A percentile compares a stretch with the other conserved stretches of the same genome.
phyloP scores from a whole-genome alignment of 768 basidiomycete genomes.

The Paxillus rubicundulus region DNA sequence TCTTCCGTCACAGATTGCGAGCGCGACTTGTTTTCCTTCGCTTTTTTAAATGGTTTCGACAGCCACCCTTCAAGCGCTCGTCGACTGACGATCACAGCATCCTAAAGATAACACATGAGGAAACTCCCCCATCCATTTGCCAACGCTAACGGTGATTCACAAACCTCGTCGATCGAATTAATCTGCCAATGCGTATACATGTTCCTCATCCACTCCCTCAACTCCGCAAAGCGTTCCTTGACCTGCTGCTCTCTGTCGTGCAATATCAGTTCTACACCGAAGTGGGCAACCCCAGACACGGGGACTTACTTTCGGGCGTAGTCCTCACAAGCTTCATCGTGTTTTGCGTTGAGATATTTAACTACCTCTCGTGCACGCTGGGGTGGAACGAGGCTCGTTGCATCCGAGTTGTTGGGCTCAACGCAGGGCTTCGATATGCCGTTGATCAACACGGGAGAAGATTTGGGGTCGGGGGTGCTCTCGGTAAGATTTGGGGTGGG shows the following conservation, averaged over 20 bases:
- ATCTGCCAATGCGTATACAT: slow-evolving; percentile 67
- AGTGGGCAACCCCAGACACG: slow-evolving; percentile 13
- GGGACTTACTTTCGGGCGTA: slow-evolving; percentile 47
- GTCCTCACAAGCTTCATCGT: slow-evolving; percentile 51
- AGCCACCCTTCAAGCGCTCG: slow-evolving; percentile 63
- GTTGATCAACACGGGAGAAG: slow-evolving; percentile 18
- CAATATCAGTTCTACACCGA: slow-evolving; percentile 9
- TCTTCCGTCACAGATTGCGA: slow-evolving; percentile 16
- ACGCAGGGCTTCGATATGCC: slow-evolving; percentile 15
- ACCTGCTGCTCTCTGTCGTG: slow-evolving; percentile 42
- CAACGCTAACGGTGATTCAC: slow-evolving; percentile 10
- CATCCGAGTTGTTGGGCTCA: slow-evolving; percentile 9
- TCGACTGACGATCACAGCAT: slow-evolving; percentile 58
- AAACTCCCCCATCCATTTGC: slow-evolving; percentile 3
- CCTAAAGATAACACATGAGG: slow-evolving; percentile 34
- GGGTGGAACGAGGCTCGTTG: slow-evolving; percentile 46
- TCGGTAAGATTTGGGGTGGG: slow-evolving; percentile 15
- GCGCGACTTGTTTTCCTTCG: slow-evolving; percentile 18
- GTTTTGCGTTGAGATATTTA: slow-evolving; percentile 49
- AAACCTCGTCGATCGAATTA: slow-evolving; percentile 46
- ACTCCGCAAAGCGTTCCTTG: slow-evolving; percentile 44
- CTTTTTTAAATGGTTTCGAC: slow-evolving; percentile 32
- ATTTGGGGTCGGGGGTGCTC: slow-evolving; percentile 14
- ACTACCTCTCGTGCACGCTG: slow-evolving; percentile 54
- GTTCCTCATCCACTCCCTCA: slow-evolving; percentile 51